Base-by-base conservation (phyloP, 2,329 filamentous ascomycete genomes). In the Calonectria crousiana region DNA sequence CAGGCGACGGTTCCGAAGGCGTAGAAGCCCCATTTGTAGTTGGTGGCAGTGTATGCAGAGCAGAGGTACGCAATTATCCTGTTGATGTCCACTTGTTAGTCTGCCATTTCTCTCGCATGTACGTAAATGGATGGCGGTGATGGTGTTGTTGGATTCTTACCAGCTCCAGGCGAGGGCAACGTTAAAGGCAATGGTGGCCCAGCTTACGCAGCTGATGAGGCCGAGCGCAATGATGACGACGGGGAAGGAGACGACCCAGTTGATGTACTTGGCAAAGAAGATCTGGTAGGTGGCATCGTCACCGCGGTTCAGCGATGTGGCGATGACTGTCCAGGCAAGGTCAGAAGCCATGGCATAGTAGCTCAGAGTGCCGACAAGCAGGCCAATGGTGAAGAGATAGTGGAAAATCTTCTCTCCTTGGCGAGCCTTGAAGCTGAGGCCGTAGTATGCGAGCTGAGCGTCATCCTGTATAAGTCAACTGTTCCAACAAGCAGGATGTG, bases 11-110 rank as follows among this genome's bases (percentile, higher is more conserved):
- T 88, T 75, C 89, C 89, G 71, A 90, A 89, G 75, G 83, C 86
- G 79, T 84, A 91, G 85, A 90, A 91, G 8, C 90, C 90, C 89
- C 89, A 91, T 82, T 90, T 90, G 83, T 91, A 91, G 77, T 83
- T 85, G 62, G 86, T 86, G 9, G 78, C 72, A 4, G 88, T 89
- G 82, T 86, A 88, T 67, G 89, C 88, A 28, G 84, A 84, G 67
- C 86, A 84, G 36, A 91, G 85, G 79, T 90, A 90, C 28, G 84
- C 83, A 77, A 90, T 77, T 74, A 90, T 79, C 81, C 81, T 82
- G 32, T 66, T 20, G 44, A 14, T 18, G 49, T 26, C 34, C 69
- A 53, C 14, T 20, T 51, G 14, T 34, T 23, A 32, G 51, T 34
- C 38, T 20, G 23, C 23, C 30, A 16, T 10, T 28, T 65, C 32